Conservation (phyloP, 768 basidiomycete genomes). For the Galerina sulciceps region DNA sequence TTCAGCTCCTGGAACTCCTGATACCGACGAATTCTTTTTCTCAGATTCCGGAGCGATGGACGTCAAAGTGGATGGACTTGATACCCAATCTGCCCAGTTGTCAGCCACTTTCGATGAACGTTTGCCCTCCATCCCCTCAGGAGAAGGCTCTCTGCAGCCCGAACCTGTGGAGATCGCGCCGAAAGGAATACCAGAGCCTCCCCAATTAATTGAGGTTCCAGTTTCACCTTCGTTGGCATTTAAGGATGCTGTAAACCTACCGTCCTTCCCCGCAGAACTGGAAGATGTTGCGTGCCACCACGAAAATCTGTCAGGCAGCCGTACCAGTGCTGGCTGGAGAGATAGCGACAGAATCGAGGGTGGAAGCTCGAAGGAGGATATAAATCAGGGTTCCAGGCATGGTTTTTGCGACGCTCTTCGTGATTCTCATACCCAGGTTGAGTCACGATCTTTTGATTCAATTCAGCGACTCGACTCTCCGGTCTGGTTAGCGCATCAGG, state of each 20-base stretch:
- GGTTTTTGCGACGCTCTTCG: background rate
- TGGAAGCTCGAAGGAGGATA: too few species aligned
- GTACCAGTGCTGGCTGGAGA: too few species aligned
- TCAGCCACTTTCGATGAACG: too few species aligned
- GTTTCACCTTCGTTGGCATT: too few species aligned
- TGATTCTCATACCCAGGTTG: constrained; percentile 8
- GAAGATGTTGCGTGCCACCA: too few species aligned
- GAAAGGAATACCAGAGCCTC: background rate
- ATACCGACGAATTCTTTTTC: background rate
- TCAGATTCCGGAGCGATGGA: background rate
- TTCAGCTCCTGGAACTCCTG: constrained; percentile 12
- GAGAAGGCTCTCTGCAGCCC: background rate
- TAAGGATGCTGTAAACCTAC: too few species aligned
- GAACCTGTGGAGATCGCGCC: too few species aligned
- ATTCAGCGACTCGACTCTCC: background rate
- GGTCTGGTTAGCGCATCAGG: constrained; percentile 2
- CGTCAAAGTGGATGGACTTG: background rate
- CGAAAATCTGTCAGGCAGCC: too few species aligned
- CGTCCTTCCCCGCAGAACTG: too few species aligned
- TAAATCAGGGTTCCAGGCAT: too few species aligned
- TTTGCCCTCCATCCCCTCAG: background rate
- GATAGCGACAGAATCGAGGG: too few species aligned
- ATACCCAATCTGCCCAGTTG: background rate
- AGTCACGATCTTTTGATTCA: constrained; percentile 9
- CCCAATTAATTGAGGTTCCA: background rate